These are phyloP conservation scores for Conoideocrella luteorostrata DNA, from an alignment of 2,329 filamentous ascomycete genomes.

Conservation along the genomic window DNA sequence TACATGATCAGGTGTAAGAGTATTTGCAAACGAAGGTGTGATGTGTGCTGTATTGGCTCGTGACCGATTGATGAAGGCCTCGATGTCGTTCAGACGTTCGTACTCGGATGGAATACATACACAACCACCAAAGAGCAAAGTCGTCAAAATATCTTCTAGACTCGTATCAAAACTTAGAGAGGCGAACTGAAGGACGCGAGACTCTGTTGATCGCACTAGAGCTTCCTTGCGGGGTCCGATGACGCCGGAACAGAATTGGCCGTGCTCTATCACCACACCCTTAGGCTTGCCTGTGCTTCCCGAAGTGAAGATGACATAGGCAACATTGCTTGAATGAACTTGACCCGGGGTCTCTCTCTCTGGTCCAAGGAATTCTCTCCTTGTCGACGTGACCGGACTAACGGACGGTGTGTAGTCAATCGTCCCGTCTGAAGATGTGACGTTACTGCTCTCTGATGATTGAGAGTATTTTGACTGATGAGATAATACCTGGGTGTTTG, in stretches of 20 bases:
- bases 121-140: too few relatives aligned
- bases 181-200: constrained; percentile 6
- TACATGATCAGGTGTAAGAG: too few relatives aligned
- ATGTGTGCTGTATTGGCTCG: not conserved
- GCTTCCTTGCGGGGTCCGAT: not conserved
- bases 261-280: constrained; percentile 5
- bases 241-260: not conserved
- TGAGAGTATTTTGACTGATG: too few relatives aligned
- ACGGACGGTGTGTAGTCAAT: too few relatives aligned
- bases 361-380: not conserved
- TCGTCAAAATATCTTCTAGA: too few relatives aligned
- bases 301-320: constrained; percentile 9
- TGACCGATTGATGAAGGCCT: not conserved
- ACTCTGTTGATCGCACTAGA: not conserved
- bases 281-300: constrained; percentile 8
- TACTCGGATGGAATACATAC: constrained; percentile 7
- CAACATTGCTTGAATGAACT: not conserved
- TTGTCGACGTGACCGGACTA: not conserved
- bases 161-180: too few relatives aligned
- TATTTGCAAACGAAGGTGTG: not conserved
- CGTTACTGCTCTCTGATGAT: too few relatives aligned
- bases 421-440: too few relatives aligned
- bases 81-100: constrained; percentile 3
- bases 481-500: too few relatives aligned
- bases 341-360: too few relatives aligned